Conservation (phyloP, 768 basidiomycete species). For the Amanita rubescens region DNA sequence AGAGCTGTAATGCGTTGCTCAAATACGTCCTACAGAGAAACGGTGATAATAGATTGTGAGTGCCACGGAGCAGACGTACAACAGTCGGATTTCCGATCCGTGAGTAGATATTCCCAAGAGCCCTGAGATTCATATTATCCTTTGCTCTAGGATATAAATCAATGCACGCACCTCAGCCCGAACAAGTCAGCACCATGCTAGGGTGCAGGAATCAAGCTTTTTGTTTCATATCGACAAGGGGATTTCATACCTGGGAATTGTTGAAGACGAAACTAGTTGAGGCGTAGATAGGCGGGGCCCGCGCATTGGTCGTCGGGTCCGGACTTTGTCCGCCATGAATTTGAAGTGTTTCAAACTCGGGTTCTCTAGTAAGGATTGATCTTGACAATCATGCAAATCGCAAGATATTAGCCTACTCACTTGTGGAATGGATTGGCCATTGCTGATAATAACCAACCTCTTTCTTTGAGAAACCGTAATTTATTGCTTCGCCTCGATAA, state of each 20-base stretch:
- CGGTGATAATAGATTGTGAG: too few species aligned
- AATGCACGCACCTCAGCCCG: slow-evolving; percentile 41
- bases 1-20: slow-evolving; percentile 73
- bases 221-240: not conserved
- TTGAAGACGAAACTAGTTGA: slow-evolving; percentile 70
- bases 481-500: not conserved
- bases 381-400: not conserved
- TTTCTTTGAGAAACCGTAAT: not conserved
- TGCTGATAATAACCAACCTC: not conserved
- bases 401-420: slow-evolving; percentile 13
- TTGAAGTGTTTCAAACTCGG: slow-evolving; percentile 76
- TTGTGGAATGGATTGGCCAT: slow-evolving; percentile 33
- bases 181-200: slow-evolving; percentile 73
- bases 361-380: slow-evolving; percentile 33
- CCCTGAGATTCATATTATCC: slow-evolving; percentile 21
- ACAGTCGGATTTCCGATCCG: slow-evolving; percentile 65
- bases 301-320: slow-evolving; percentile 60
- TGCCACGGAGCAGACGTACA: slow-evolving; percentile 31
- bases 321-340: slow-evolving; percentile 68
- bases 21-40: slow-evolving; percentile 52
- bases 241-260: slow-evolving; percentile 45
- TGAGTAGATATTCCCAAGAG: slow-evolving; percentile 56
- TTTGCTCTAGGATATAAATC: not conserved
- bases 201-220: not conserved
- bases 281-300: slow-evolving; percentile 75